phyloP scores from a whole-genome alignment of 805 yeast genomes.

The Starmerella bombicola region DNA sequence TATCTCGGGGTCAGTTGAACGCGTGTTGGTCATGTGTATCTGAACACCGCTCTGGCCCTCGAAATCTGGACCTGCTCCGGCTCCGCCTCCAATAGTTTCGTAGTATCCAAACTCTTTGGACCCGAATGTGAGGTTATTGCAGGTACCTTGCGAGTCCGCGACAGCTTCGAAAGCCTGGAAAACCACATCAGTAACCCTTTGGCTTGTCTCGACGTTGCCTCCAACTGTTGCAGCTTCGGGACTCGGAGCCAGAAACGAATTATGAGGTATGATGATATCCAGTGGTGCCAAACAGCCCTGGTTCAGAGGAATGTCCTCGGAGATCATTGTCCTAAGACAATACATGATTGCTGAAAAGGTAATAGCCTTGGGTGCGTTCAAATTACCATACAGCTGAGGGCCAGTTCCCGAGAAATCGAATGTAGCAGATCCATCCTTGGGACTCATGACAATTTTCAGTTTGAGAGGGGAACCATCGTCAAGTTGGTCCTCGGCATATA shows the following conservation, averaged over 20 bases:
- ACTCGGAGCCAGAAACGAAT: conserved; percentile 58
- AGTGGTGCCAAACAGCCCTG: conserved; percentile 86
- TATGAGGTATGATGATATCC: conserved; percentile 48
- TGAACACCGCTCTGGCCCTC: conserved; percentile 83
- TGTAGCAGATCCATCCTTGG: conserved; percentile 44
- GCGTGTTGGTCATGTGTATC: conserved; percentile 85
- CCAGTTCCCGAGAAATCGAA: conserved; percentile 84
- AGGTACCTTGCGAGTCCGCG: conserved; percentile 94
- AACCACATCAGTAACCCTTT: conserved; percentile 80
- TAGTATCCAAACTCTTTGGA: conserved; percentile 57
- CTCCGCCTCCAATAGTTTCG: conserved; percentile 92
- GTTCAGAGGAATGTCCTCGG: conserved; percentile 80
- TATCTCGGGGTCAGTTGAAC: conserved; percentile 83
- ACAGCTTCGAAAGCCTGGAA: conserved; percentile 75
- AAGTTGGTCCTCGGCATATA: conserved; percentile 24
- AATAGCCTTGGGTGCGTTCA: conserved; percentile 87
- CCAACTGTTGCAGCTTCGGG: conserved; percentile 87
- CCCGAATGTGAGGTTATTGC: conserved; percentile 87
- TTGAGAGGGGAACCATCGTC: conserved; percentile 30
- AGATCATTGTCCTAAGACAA: conserved; percentile 71
- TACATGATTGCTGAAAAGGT: conserved; percentile 81
- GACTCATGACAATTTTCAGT: conserved; percentile 32
- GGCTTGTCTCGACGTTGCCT: conserved; percentile 91
- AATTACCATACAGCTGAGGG: conserved; percentile 75
- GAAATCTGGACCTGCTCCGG: conserved; percentile 85